Conservation (phyloP, 345 rosid genomes). For the Viola odorata region DNA sequence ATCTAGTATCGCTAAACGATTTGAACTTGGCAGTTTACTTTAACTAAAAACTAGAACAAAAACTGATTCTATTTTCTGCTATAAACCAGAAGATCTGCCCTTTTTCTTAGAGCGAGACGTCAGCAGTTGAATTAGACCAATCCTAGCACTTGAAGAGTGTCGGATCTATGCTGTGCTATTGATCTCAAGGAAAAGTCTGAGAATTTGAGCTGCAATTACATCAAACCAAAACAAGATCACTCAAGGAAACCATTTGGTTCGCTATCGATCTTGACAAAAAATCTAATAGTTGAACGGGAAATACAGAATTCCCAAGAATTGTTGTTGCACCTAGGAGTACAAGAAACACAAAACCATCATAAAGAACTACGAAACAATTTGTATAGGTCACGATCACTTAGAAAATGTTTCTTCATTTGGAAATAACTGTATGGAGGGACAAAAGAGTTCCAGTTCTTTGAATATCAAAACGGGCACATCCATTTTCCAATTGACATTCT, state of each 20-base stretch:
- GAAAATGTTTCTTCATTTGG: not conserved
- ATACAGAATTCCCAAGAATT: not conserved
- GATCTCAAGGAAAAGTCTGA: too few species aligned
- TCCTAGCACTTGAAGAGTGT: too few species aligned
- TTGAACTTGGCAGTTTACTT: too few species aligned
- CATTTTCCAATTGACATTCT: not conserved
- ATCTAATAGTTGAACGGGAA: not conserved
- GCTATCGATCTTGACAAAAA: not conserved
- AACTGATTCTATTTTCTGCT: too few species aligned
- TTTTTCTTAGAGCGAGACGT: too few species aligned
- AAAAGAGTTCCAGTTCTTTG: not conserved
- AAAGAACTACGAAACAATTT: not conserved
- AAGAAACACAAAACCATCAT: not conserved
- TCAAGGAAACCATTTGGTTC: not conserved
- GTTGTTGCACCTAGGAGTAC: not conserved
- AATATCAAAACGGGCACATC: not conserved
- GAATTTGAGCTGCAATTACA: not conserved
- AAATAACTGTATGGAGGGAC: not conserved
- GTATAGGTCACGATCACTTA: not conserved
- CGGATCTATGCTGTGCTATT: too few species aligned
- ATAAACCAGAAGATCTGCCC: too few species aligned
- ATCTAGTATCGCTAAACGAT: too few species aligned
- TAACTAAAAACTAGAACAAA: too few species aligned
- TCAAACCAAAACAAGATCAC: not conserved
- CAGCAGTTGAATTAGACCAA: not conserved